Base-by-base conservation (phyloP, 257 asterid genomes). In the Verbascum thapsus region DNA sequence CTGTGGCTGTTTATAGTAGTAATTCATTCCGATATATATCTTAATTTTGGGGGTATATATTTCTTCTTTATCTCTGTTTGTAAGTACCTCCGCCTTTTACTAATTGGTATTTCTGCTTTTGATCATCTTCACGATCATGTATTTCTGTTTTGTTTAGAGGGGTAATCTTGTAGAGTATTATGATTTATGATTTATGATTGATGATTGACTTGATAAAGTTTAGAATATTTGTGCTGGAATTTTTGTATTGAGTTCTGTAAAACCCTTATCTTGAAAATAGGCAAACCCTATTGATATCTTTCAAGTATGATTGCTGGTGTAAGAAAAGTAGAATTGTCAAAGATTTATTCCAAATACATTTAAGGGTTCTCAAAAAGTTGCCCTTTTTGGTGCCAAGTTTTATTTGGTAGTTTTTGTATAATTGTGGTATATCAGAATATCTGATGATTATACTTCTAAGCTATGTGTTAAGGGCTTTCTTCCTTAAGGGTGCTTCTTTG, bases 31-130 rank as follows among this genome's bases (percentile, higher is more conserved):
- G 47, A 13, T 39, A 58, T 61, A 26, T 26, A 26, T 26, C 32
- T 1, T 26, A 2, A 26, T 68, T 52, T 42, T 71, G 62, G 55
- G 67, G 32, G n/a, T n/a, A n/a, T n/a, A n/a, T 48, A 12, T 8
- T 18, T 53, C 32, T 9, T 20, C 45, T 30, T 40, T 39, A 26
- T 47, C 64, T 58, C 41, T 50, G 37, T 44, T 18, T 35, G 76
- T 58, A 69, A 73, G 82, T 69, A 10, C 58, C 32, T 55, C 22
- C 5, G 44, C 38, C 32, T 58, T 54, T 63, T 63, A 63, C 64
- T 58, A 10, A n/a, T 19, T 38, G 42, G 59, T 32, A 35, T 61
- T 41, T 49, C 30, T 67, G 51, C 69, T 58, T 42, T 16, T 63
- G 63, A 65, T 69, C 69, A 38, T 45, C 63, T 26, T 44, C 10